phyloP scores from a whole-genome alignment of 768 basidiomycete species.

The Tylopilus sp. region DNA sequence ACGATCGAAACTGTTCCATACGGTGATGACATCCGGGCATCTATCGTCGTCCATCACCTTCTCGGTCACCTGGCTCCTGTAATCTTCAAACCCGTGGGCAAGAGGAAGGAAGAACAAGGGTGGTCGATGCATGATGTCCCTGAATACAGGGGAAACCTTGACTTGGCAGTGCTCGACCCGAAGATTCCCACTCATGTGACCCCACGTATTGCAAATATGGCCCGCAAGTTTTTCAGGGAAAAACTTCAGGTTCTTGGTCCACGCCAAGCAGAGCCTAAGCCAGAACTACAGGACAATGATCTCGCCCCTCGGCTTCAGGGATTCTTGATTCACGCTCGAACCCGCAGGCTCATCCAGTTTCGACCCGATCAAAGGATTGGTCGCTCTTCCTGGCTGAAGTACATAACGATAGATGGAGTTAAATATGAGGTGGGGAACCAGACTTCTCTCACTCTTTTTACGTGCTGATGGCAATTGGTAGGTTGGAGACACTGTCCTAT shows the following conservation, averaged over 20 bases:
- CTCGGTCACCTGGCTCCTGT: constrained; percentile 7
- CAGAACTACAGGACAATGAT: constrained; percentile 6
- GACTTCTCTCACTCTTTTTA: not conserved
- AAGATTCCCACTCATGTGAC: constrained; percentile 63
- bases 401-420: constrained; percentile 42
- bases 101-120: not conserved
- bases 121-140: not conserved
- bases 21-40: constrained; percentile 19
- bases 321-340: constrained; percentile 20
- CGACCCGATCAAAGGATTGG: constrained; percentile 34
- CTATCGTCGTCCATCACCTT: constrained; percentile 20
- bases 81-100: constrained; percentile 12
- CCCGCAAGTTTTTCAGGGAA: constrained; percentile 52
- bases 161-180: constrained; percentile 55
- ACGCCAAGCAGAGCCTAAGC: constrained; percentile 12
- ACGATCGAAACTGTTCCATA: constrained; percentile 22
- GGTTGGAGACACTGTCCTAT: constrained; percentile 62
- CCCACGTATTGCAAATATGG: constrained; percentile 50
- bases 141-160: constrained; percentile 41
- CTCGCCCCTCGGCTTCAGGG: constrained; percentile 17
- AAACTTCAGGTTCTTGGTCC: constrained; percentile 52
- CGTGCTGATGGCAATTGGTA: constrained; percentile 25
- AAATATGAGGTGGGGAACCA: constrained; percentile 39
- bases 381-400: constrained; percentile 35
- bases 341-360: constrained; percentile 16